Conservation (phyloP, 2,329 filamentous ascomycete species). For the Coniochaeta prunicola region DNA sequence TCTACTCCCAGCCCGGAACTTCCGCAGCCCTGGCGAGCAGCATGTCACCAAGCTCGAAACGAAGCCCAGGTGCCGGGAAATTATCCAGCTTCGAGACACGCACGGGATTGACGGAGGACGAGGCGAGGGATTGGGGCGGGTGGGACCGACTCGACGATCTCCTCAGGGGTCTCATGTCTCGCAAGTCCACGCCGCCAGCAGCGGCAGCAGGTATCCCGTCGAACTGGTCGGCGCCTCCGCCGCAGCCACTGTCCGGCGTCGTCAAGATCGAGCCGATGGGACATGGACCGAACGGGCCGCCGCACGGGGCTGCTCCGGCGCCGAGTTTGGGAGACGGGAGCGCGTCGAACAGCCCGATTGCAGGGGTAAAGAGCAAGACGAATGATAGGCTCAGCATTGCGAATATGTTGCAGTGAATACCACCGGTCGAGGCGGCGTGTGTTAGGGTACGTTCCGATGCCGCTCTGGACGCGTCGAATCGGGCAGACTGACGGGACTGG, state of each 20-base stretch:
- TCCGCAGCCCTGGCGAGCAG: constrained; percentile 9
- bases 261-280: constrained; percentile 3
- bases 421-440: not conserved
- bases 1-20: constrained; percentile 20
- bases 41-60: constrained; percentile 7
- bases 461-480: not conserved
- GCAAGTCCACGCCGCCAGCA: constrained; percentile 20
- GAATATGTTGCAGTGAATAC: constrained; percentile 27
- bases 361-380: constrained; percentile 23
- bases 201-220: constrained; percentile 3
- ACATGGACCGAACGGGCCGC: constrained; percentile 15
- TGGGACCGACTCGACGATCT: constrained; percentile 69
- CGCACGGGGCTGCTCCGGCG: constrained; percentile 18
- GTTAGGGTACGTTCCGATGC: not conserved
- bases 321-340: constrained; percentile 14
- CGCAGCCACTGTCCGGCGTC: not conserved
- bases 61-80: constrained; percentile 20
- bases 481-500: not conserved
- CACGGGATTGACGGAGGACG: constrained; percentile 47
- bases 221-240: not conserved
- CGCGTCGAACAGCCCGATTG: constrained; percentile 24
- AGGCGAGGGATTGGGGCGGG: constrained; percentile 65
- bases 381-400: constrained; percentile 38
- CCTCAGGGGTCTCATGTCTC: constrained; percentile 42
- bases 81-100: constrained; percentile 38